Conservation (phyloP, 495 filamentous ascomycete species). For the Podospora comata region DNA sequence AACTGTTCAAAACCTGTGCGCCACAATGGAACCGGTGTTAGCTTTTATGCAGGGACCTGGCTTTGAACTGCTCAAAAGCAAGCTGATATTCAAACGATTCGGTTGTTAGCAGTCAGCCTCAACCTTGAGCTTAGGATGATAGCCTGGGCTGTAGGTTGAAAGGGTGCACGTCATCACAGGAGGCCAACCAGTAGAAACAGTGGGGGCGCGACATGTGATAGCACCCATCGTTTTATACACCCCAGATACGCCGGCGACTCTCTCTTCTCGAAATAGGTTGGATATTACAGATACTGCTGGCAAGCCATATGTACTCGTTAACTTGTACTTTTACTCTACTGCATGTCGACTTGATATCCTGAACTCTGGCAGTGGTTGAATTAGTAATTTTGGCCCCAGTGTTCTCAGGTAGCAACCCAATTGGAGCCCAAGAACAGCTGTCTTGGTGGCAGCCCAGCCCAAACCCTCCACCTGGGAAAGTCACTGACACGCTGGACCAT, state of each 20-base stretch:
- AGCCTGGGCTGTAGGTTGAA: background rate
- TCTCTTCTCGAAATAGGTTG: background rate
- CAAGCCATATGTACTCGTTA: background rate
- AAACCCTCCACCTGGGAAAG: slow-evolving; percentile 2
- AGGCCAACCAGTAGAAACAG: background rate
- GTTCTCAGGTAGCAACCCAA: background rate
- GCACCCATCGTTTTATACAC: background rate
- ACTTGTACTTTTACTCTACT: background rate
- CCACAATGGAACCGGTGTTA: background rate
- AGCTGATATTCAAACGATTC: background rate
- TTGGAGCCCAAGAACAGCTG: background rate
- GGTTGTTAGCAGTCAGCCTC: background rate
- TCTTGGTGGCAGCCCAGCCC: background rate
- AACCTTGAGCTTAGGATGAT: background rate
- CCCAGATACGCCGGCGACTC: background rate
- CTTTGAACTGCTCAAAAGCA: background rate
- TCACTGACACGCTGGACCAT: slow-evolving; percentile 8
- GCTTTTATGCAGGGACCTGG: background rate
- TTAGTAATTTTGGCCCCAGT: background rate
- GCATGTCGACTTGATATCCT: too few relatives aligned
- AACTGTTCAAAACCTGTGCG: background rate
- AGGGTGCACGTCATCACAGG: background rate
- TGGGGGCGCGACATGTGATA: background rate
- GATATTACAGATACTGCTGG: background rate
- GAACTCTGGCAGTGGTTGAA: background rate